phyloP scores from a whole-genome alignment of 2,329 filamentous ascomycete species.

The Chaetomium globosum region DNA sequence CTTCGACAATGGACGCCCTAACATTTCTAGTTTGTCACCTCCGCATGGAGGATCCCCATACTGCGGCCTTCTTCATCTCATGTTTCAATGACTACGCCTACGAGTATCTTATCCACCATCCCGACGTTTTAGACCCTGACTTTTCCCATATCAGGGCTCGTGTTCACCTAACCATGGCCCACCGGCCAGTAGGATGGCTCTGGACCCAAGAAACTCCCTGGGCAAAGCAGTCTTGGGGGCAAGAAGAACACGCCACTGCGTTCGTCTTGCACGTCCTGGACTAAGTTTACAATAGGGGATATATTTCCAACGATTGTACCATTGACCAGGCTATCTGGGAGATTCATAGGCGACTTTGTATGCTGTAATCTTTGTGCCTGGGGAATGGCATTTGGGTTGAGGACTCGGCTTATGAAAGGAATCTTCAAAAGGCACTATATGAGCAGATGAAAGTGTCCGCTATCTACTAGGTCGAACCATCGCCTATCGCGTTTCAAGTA shows the following conservation, averaged over 20 bases:
- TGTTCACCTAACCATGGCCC: slow-evolving; percentile 2
- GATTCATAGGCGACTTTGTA: slow-evolving; percentile 18
- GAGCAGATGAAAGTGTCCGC: background rate
- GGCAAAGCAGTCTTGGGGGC: background rate
- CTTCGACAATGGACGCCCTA: background rate
- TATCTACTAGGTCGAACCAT: background rate
- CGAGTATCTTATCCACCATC: slow-evolving; percentile 5
- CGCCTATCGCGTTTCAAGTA: too few species aligned
- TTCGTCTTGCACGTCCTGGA: slow-evolving; percentile 18
- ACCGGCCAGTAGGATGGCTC: slow-evolving; percentile 3
- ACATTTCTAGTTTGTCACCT: slow-evolving; percentile 7
- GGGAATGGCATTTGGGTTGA: slow-evolving; percentile 16
- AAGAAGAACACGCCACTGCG: slow-evolving; percentile 17
- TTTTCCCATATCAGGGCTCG: slow-evolving; percentile 8
- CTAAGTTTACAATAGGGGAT: background rate
- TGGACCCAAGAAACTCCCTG: slow-evolving; percentile 10
- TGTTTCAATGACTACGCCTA: slow-evolving; percentile 15
- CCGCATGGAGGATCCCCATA: background rate
- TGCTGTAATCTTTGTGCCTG: slow-evolving; percentile 21
- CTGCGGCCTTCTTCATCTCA: background rate
- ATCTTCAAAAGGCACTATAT: background rate
- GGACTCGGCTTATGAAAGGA: background rate
- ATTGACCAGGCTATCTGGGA: background rate
- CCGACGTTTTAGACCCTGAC: slow-evolving; percentile 18
- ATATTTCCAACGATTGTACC: background rate